Conservation (phyloP, 2,329 filamentous ascomycete genomes). For the Mycosphaerella sp. region DNA sequence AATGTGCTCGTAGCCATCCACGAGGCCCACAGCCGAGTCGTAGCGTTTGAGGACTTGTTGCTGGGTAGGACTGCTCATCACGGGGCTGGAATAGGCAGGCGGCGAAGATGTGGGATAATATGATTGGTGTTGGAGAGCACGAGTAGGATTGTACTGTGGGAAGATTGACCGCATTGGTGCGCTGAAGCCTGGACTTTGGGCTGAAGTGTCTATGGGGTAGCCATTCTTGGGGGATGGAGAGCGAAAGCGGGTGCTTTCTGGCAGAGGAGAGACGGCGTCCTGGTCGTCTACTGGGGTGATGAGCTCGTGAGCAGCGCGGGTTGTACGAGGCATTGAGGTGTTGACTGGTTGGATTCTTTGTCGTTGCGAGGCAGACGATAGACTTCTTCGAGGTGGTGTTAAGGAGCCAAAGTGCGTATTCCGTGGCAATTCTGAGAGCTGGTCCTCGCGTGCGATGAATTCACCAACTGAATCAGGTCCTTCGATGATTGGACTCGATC, state of each 20-base stretch:
- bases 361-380: conserved; percentile 10
- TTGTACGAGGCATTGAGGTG: conserved; percentile 2
- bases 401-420: conserved; percentile 23
- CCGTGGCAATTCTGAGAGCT: conserved; percentile 24
- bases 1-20: conserved; percentile 30
- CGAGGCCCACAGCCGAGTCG: conserved; percentile 27
- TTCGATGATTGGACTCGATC: conserved; percentile 15
- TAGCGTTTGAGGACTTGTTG: conserved; percentile 18
- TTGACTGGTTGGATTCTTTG: conserved; percentile 13
- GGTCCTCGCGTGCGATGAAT: conserved; percentile 19
- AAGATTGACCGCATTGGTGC: conserved; percentile 64
- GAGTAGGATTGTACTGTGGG: conserved; percentile 62
- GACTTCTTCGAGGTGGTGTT: conserved; percentile 13
- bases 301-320: conserved; percentile 1
- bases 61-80: conserved; percentile 40
- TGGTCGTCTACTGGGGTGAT: conserved; percentile 17
- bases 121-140: conserved; percentile 60
- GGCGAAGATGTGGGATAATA: conserved; percentile 61
- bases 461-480: conserved; percentile 3
- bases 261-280: conserved; percentile 25
- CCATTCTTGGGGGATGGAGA: conserved; percentile 6
- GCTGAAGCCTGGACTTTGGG: conserved; percentile 15
- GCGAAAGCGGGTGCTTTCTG: conserved; percentile 22
- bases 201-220: conserved; percentile 1
- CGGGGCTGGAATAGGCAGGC: conserved; percentile 50